Conservation (phyloP, 345 rosid genomes). For the Triadica sebifera region DNA sequence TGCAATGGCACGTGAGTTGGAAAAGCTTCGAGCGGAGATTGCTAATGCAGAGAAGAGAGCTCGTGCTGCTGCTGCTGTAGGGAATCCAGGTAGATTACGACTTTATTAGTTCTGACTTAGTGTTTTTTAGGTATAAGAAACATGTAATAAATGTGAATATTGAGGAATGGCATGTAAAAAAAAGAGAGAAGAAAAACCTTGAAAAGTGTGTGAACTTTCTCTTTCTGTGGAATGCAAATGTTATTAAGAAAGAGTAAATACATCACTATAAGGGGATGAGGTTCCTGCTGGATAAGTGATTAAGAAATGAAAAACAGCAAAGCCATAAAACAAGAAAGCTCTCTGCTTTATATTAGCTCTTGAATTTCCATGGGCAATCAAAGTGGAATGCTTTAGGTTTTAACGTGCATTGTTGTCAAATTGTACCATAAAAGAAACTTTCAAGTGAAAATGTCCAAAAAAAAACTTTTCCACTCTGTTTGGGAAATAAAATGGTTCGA, state of each 20-base stretch:
- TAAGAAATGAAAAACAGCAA: background rate
- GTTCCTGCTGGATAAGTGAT: background rate
- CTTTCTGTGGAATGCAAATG: background rate
- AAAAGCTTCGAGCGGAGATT: constrained; percentile 92
- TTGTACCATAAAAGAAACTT: background rate
- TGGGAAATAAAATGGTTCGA: background rate
- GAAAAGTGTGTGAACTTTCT: background rate
- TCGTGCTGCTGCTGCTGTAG: constrained; percentile 45
- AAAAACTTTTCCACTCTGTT: background rate
- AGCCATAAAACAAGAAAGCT: background rate
- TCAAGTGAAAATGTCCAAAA: background rate
- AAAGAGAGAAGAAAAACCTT: background rate
- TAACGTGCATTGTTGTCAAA: background rate
- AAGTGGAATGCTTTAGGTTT: background rate
- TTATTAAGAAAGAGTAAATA: background rate
- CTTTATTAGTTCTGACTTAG: background rate
- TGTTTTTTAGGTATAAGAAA: background rate
- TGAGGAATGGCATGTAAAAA: background rate
- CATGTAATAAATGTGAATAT: background rate
- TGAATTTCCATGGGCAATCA: background rate
- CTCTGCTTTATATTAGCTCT: background rate
- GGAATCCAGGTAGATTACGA: constrained; percentile 24
- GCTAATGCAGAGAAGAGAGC: constrained; percentile 83
- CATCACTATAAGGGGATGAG: background rate
- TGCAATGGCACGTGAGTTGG: constrained; percentile 90